Evolutionary conservation across 257 asterid genomes (phyloP).

Genomic region (Solanum corneliomulleri): DNA sequence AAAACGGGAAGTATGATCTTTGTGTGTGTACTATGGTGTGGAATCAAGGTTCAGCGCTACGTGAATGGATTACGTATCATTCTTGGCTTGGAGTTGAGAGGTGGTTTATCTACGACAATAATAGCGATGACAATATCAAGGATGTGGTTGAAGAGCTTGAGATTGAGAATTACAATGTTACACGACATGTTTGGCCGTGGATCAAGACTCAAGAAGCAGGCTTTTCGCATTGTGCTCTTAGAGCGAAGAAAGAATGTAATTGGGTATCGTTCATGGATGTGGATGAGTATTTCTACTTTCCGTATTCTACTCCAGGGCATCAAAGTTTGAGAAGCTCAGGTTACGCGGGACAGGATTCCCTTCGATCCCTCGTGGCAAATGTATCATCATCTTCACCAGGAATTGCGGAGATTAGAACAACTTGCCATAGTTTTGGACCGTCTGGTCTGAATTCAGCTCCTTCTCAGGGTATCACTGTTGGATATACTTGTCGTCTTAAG

Average conservation of each 20-base stretch:
- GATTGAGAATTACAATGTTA: slow-evolving; percentile 41
- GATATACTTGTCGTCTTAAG: slow-evolving; percentile 85
- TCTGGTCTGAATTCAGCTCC: slow-evolving; percentile 68
- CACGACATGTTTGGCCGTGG: slow-evolving; percentile 96
- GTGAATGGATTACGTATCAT: slow-evolving; percentile 84
- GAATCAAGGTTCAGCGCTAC: slow-evolving; percentile 75
- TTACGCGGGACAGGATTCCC: slow-evolving; percentile 43
- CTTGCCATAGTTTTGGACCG: slow-evolving; percentile 92
- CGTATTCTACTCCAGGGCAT: slow-evolving; percentile 27
- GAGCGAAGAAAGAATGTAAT: slow-evolving; percentile 63
- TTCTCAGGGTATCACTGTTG: slow-evolving; percentile 61
- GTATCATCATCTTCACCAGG: slow-evolving; percentile 37
- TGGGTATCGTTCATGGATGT: slow-evolving; percentile 98
- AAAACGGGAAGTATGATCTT: slow-evolving; percentile 36
- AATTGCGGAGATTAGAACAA: slow-evolving; percentile 69
- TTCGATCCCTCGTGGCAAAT: slow-evolving; percentile 45
- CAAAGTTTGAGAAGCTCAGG: slow-evolving; percentile 20
- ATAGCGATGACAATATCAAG: slow-evolving; percentile 64
- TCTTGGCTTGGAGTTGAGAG: slow-evolving; percentile 87
- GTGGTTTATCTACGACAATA: slow-evolving; percentile 91
- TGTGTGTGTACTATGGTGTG: slow-evolving; percentile 96
- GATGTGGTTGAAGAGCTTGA: slow-evolving; percentile 43
- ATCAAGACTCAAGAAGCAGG: slow-evolving; percentile 98
- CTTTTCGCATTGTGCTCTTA: slow-evolving; percentile 82
- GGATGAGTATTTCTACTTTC: slow-evolving; percentile 88